phyloP scores from a whole-genome alignment of 208 protist genomes.

The Kentomonas sorsogonicus region DNA sequence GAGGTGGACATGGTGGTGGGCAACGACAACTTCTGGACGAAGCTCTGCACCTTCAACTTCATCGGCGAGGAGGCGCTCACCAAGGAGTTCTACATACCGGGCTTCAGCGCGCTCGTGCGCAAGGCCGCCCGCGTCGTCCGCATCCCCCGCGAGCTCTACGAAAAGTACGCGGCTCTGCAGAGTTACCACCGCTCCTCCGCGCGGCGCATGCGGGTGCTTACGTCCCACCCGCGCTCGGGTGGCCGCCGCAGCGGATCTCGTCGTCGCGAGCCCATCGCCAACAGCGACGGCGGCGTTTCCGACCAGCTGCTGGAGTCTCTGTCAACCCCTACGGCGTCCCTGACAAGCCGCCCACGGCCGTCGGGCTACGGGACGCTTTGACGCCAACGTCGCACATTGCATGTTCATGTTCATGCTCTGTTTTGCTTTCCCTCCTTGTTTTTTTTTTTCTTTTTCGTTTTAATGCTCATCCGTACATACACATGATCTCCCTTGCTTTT shows the following conservation, averaged over 20 bases:
- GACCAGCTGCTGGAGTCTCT: too few species aligned
- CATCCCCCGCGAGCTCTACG: slow-evolving; percentile 46
- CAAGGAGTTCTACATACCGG: slow-evolving; percentile 50
- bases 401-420: too few species aligned
- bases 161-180: slow-evolving; percentile 61
- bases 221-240: too few species aligned
- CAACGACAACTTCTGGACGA: slow-evolving; percentile 40
- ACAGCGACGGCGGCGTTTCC: too few species aligned
- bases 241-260: too few species aligned
- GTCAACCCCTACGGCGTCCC: too few species aligned
- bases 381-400: neutral
- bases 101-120: slow-evolving; percentile 75
- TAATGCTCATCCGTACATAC: neutral
- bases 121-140: slow-evolving; percentile 55
- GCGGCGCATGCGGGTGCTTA: neutral
- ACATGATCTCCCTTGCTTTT: too few species aligned
- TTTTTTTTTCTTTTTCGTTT: neutral
- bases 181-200: slow-evolving; percentile 19
- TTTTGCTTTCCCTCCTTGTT: slow-evolving; percentile 3
- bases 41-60: slow-evolving; percentile 55
- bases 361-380: too few species aligned
- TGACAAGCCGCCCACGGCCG: too few species aligned
- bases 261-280: too few species aligned
- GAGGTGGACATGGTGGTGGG: slow-evolving; percentile 64
- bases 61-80: slow-evolving; percentile 74